These are phyloP conservation scores for Durio zibethinus DNA, from an alignment of 345 rosid genomes.

Conservation along the genomic window DNA sequence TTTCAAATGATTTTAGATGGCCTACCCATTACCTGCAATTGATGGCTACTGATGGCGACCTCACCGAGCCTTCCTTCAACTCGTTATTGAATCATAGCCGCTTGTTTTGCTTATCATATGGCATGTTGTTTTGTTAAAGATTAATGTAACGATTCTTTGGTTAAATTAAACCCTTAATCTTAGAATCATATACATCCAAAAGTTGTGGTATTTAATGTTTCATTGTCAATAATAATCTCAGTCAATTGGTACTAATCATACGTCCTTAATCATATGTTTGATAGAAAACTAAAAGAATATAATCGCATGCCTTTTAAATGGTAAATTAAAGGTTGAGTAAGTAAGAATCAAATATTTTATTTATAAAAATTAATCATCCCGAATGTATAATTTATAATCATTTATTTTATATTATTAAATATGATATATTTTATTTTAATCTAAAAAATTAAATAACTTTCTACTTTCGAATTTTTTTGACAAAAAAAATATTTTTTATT, in stretches of 20 bases:
- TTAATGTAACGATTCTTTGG: too few relatives aligned
- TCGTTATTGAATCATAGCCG: neutral
- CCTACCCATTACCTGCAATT: neutral
- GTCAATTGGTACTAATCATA: neutral
- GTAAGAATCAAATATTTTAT: neutral
- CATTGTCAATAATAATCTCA: neutral
- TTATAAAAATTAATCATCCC: too few relatives aligned
- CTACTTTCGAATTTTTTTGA: too few relatives aligned
- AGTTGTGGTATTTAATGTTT: neutral
- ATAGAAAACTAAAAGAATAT: neutral
- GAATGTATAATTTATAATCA: too few relatives aligned
- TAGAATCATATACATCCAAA: neutral
- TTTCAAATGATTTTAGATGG: neutral
- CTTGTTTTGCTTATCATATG: neutral
- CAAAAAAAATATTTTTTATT: too few relatives aligned
- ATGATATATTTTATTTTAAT: too few relatives aligned
- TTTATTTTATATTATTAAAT: too few relatives aligned
- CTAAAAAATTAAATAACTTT: too few relatives aligned
- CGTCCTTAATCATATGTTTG: neutral
- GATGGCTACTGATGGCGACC: neutral
- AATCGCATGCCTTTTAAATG: neutral
- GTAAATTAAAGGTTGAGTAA: neutral
- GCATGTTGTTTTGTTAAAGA: neutral
- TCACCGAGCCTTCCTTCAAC: neutral
- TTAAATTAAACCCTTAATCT: too few relatives aligned